These are phyloP conservation scores for Acacia crassicarpa DNA, from an alignment of 306 rosid species.

Conservation along the genomic window DNA sequence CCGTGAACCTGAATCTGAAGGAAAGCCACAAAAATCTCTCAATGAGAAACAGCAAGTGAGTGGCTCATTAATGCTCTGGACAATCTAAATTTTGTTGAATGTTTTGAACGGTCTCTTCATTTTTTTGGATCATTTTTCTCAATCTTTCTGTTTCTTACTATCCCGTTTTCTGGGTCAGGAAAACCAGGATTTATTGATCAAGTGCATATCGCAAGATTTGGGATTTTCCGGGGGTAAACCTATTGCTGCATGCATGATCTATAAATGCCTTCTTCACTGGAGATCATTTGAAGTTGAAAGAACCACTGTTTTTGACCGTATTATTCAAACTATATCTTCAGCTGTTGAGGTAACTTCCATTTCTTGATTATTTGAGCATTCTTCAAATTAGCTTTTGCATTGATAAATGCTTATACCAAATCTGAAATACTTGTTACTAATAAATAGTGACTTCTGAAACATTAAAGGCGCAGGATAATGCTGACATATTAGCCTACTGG, in stretches of 20 bases:
- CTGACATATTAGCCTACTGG: slow-evolving; percentile 92
- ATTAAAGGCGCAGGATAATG: slow-evolving; percentile 84
- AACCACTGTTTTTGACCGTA: slow-evolving; percentile 88
- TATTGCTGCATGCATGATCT: slow-evolving; percentile 89
- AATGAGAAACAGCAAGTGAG: slow-evolving; percentile 97
- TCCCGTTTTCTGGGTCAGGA: slow-evolving; percentile 64
- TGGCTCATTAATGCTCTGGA: slow-evolving; percentile 32
- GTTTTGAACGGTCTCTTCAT: slow-evolving; percentile 16
- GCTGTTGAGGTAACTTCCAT: slow-evolving; percentile 74
- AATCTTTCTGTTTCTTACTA: slow-evolving; percentile 20
- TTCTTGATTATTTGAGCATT: slow-evolving; percentile 22
- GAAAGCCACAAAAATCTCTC: slow-evolving; percentile 95
- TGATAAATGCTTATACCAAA: slow-evolving; percentile 8
- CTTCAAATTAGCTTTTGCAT: slow-evolving; percentile 31
- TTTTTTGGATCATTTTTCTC: slow-evolving; percentile 15
- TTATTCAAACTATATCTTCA: slow-evolving; percentile 95
- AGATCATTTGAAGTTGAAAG: slow-evolving; percentile 99
- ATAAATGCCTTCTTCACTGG: slow-evolving; percentile 99
- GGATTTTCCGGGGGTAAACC: slow-evolving; percentile 98
- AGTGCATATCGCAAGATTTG: slow-evolving; percentile 88
- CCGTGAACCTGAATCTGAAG: slow-evolving; percentile 98
- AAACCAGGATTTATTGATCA: slow-evolving; percentile 92
- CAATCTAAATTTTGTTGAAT: slow-evolving; percentile 29
- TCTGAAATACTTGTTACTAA: slow-evolving; percentile 30
- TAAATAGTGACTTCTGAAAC: slow-evolving; percentile 26